A percentile compares a stretch with the other conserved stretches of the same genome.
These are phyloP conservation scores for Dryas octopetala DNA, from an alignment of 306 rosid genomes.

Conservation along the genomic window DNA sequence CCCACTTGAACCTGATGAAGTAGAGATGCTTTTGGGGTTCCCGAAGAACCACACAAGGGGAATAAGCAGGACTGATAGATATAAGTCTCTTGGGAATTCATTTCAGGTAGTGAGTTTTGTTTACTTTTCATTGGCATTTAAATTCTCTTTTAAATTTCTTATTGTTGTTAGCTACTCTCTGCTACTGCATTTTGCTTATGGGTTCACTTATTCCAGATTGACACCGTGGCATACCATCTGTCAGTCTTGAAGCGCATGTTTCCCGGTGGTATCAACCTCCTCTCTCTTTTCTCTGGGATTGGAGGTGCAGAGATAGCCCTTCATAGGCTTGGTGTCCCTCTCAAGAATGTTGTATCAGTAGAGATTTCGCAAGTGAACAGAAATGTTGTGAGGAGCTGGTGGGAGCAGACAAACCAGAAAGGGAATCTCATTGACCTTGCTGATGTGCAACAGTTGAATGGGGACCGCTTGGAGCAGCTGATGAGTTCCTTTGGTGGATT, in stretches of 20 bases:
- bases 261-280: slow-evolving; percentile 81
- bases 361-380: slow-evolving; percentile 79
- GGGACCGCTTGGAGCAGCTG: slow-evolving; percentile 47
- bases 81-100: slow-evolving; percentile 92
- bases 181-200: slow-evolving; percentile 14
- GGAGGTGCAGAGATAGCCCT: slow-evolving; percentile 98
- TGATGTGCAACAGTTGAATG: slow-evolving; percentile 58
- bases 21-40: slow-evolving; percentile 81
- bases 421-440: slow-evolving; percentile 64
- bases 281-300: slow-evolving; percentile 91
- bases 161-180: neutral
- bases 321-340: slow-evolving; percentile 75
- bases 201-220: slow-evolving; percentile 61
- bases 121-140: neutral
- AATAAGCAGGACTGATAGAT: slow-evolving; percentile 88
- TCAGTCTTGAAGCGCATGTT: slow-evolving; percentile 76
- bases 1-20: slow-evolving; percentile 92
- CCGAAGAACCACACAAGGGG: slow-evolving; percentile 97
- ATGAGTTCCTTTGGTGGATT: slow-evolving; percentile 69
- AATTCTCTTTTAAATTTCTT: neutral
- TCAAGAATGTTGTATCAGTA: slow-evolving; percentile 76
- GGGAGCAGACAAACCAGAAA: slow-evolving; percentile 95
- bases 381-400: slow-evolving; percentile 81
- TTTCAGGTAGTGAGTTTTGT: slow-evolving; percentile 64
- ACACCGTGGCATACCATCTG: slow-evolving; percentile 90